Evolutionary conservation across 352 stramenopile genomes (phyloP).

Genomic region (Pythium monospermum): DNA sequence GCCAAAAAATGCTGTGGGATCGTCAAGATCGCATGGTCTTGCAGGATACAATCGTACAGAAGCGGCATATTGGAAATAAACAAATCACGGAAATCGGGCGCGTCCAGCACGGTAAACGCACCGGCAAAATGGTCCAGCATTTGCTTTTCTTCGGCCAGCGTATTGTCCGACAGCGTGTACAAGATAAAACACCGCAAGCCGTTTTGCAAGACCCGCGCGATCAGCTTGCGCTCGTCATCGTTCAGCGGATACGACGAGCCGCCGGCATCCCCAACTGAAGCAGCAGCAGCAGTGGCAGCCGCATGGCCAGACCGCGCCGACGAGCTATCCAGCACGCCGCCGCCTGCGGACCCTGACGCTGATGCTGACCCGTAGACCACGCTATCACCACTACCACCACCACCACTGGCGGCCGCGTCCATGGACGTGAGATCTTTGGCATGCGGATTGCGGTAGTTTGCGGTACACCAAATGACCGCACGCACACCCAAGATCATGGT

Average conservation of each 20-base stretch:
- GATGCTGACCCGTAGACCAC: not conserved
- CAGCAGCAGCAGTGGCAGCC: too few species aligned
- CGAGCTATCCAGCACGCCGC: too few species aligned
- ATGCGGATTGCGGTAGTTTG: slow-evolving; percentile 88
- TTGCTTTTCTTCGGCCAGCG: slow-evolving; percentile 90
- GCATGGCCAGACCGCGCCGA: too few species aligned
- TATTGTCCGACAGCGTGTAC: slow-evolving; percentile 89
- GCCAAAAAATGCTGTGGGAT: slow-evolving; percentile 95
- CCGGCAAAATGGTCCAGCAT: slow-evolving; percentile 96
- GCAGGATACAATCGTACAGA: slow-evolving; percentile 91
- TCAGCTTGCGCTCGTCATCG: slow-evolving; percentile 89
- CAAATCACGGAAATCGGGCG: slow-evolving; percentile 90
- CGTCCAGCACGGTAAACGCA: slow-evolving; percentile 95
- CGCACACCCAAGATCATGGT: slow-evolving; percentile 98
- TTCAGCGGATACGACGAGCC: slow-evolving; percentile 71
- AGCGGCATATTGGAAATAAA: slow-evolving; percentile 88
- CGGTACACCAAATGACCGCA: slow-evolving; percentile 97
- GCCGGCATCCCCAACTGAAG: too few species aligned
- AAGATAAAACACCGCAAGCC: slow-evolving; percentile 92
- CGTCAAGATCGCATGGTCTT: slow-evolving; percentile 91
- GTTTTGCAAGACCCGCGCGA: slow-evolving; percentile 92
- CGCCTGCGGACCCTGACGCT: not conserved
- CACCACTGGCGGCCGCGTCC: slow-evolving; percentile 36
- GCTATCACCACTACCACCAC: not conserved
- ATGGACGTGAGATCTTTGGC: slow-evolving; percentile 79